phyloP scores from a whole-genome alignment of 2,329 filamentous ascomycete genomes.

The Trichoderma atroviride region DNA sequence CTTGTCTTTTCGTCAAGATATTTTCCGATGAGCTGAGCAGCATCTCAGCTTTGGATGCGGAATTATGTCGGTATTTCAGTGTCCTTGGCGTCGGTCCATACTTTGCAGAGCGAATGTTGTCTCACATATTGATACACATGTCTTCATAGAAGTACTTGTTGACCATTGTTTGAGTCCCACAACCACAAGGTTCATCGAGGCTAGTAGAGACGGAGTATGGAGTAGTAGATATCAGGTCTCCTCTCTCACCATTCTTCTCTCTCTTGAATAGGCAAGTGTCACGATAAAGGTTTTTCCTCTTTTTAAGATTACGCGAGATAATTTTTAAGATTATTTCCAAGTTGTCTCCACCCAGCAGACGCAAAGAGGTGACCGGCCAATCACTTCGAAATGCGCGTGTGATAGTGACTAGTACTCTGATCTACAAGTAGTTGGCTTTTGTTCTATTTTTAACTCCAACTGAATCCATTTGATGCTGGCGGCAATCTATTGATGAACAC shows the following conservation, averaged over 20 bases:
- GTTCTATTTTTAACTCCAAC: background rate
- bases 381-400: background rate
- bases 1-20: background rate
- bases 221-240: background rate
- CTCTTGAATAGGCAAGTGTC: background rate
- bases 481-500: background rate
- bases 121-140: background rate
- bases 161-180: background rate
- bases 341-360: background rate
- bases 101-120: background rate
- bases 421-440: background rate
- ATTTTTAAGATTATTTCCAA: background rate
- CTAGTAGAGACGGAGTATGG: background rate
- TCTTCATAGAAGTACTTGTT: background rate
- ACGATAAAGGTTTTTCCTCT: background rate
- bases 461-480: no score
- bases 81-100: background rate
- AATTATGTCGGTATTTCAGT: slow-evolving; percentile 8
- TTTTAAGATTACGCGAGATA: slow-evolving; percentile 11
- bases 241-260: no score
- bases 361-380: background rate
- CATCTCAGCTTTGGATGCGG: background rate
- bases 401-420: background rate
- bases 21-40: background rate
- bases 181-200: background rate